These are phyloP conservation scores for Avena insularis DNA, from an alignment of 176 grass and related monocot species.

Conservation along the genomic window DNA sequence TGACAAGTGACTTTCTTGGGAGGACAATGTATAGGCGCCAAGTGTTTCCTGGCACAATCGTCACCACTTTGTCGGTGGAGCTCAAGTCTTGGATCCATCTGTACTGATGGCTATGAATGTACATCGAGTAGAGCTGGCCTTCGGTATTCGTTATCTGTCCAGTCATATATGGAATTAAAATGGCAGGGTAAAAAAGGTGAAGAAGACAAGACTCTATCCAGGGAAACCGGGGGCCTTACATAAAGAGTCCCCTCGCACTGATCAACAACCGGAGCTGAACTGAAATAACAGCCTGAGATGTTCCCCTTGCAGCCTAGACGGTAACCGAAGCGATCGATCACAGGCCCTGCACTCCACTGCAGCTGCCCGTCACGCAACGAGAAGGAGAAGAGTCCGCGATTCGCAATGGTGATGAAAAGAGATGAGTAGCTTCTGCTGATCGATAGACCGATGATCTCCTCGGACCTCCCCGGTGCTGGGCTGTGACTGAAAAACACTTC, in stretches of 20 bases:
- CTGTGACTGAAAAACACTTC: conserved; percentile 66
- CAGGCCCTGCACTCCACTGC: conserved; percentile 72
- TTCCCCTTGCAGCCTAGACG: conserved; percentile 61
- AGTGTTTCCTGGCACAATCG: conserved; percentile 69
- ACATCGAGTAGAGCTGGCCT: conserved; percentile 82
- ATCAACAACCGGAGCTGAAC: conserved; percentile 75
- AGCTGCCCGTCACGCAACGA: conserved; percentile 44
- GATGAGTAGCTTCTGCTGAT: conserved; percentile 49
- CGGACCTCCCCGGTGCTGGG: conserved; percentile 43
- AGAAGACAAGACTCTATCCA: not conserved
- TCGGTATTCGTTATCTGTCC: conserved; percentile 74
- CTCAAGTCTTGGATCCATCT: conserved; percentile 86
- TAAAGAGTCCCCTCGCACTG: conserved; percentile 70
- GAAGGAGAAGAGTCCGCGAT: conserved; percentile 67
- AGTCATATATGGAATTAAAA: conserved; percentile 25
- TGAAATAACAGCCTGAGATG: conserved; percentile 65
- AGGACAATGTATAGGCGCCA: conserved; percentile 58
- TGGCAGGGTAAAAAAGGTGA: conserved; percentile 7
- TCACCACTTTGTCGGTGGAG: conserved; percentile 56
- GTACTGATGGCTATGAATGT: conserved; percentile 56
- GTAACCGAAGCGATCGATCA: conserved; percentile 45
- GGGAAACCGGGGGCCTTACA: conserved; percentile 55
- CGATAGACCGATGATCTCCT: conserved; percentile 69
- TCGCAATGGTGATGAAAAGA: conserved; percentile 70
- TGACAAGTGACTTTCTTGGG: conserved; percentile 57